Base-by-base conservation (phyloP, 345 rosid genomes). In the Populus simonii region DNA sequence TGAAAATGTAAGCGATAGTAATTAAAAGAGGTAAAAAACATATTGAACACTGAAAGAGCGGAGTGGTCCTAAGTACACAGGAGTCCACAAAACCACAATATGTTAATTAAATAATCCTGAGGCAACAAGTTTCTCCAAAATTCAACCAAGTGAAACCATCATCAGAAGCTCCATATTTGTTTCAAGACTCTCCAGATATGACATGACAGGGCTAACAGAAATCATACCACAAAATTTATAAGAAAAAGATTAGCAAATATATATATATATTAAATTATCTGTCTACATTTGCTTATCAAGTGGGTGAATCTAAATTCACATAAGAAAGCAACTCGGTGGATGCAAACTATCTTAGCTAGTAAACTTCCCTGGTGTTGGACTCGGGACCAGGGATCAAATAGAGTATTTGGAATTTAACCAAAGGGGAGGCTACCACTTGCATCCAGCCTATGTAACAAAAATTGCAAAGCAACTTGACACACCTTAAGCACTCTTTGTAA, bases 401-500 rank as follows among this genome's bases (percentile, higher is more conserved):
- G 18, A 17, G 18, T 35, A 47, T 49, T 39, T 3, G 31, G 18
- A 63, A 20, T 51, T 63, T 27, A 66, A 47, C 18, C 7, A 66
- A 18, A 43, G 25, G 17, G 15, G 47, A 59, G 55, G 23, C n/a
- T 51, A 70, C 15, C 23, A 55, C 23, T 16, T 20, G 33, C 11
- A 65, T 65, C 49, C 38, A 23, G 45, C 9, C 59, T 8, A 41
- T 7, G 29, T 10, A 36, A 55, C n/a, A 33, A 55, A 41, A 74
- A n/a, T 35, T 16, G 47, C 6, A 62, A 68, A 2, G 31, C 49
- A 8, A 77, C 73, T 71, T 41, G 15, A 70, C 78, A 80, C 76
- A 93, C 99, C 99, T 92, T 85, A 96, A 82, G 80, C 97, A 93
- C 77, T 96, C 97, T 86, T 90, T 92, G 76, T 91, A 96, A 86